phyloP scores from a whole-genome alignment of 306 rosid genomes.

The Gillenia trifoliata region DNA sequence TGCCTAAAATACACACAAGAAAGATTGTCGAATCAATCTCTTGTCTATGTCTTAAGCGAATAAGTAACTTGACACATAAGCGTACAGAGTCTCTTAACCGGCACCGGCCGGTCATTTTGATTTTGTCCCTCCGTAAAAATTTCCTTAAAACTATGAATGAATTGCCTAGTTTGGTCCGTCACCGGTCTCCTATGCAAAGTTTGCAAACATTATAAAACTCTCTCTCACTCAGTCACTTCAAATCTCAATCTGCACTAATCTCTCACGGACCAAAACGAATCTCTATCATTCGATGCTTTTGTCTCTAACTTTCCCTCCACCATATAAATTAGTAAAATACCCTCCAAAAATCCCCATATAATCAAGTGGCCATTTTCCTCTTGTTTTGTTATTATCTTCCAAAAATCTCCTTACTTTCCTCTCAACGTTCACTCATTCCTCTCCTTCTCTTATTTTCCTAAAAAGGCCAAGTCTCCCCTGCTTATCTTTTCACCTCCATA shows the following conservation, averaged over 20 bases:
- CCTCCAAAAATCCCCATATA: slow-evolving; percentile 20
- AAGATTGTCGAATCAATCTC: too few relatives aligned
- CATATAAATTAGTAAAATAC: slow-evolving; percentile 9
- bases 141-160: slow-evolving; percentile 15
- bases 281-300: slow-evolving; percentile 39
- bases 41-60: neutral
- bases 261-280: slow-evolving; percentile 44
- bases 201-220: neutral
- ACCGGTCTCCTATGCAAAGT: neutral
- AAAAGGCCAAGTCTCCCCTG: neutral
- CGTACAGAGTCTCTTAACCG: neutral
- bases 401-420: slow-evolving; percentile 1
- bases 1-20: too few relatives aligned
- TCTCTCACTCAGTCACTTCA: neutral
- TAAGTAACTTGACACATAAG: too few relatives aligned
- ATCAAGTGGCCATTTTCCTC: slow-evolving; percentile 25
- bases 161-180: slow-evolving; percentile 30
- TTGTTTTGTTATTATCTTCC: slow-evolving; percentile 32
- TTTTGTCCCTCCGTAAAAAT: slow-evolving; percentile 9
- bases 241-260: slow-evolving; percentile 4
- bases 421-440: slow-evolving; percentile 1
- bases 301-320: slow-evolving; percentile 28
- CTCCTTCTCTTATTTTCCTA: neutral
- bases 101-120: neutral
- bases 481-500: slow-evolving; percentile 6